Evolutionary conservation across 768 basidiomycete species (phyloP).

Genomic region (Lactarius hengduanensis): DNA sequence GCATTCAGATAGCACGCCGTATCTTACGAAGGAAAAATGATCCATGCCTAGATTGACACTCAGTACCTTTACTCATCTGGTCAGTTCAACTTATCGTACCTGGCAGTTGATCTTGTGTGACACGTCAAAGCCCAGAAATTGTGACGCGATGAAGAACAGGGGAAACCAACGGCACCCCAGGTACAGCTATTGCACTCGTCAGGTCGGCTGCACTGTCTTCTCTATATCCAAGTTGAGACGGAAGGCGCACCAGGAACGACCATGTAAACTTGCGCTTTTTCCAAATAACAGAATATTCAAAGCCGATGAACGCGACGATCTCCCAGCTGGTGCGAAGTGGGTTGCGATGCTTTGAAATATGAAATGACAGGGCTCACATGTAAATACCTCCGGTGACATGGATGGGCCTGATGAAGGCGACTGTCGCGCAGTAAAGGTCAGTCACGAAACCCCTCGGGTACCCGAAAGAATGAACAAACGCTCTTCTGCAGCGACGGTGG

Average conservation of each 20-base stretch:
- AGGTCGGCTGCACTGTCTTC: neutral
- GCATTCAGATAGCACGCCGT: neutral
- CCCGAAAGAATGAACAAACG: neutral
- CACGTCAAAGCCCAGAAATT: constrained; percentile 5
- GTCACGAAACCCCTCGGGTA: neutral
- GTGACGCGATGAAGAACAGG: neutral
- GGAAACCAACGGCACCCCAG: constrained; percentile 21
- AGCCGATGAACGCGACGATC: constrained; percentile 13
- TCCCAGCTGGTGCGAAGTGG: constrained; percentile 17
- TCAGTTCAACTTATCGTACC: neutral
- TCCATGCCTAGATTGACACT: constrained; percentile 12
- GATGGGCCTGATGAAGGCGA: constrained; percentile 10
- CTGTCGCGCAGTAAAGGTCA: neutral
- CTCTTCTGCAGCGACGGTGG: neutral
- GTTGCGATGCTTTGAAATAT: too few species aligned
- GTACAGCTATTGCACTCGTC: constrained; percentile 9
- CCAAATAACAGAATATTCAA: constrained; percentile 15
- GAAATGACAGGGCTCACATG: constrained; percentile 11
- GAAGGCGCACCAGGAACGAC: constrained; percentile 18
- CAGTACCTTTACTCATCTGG: neutral
- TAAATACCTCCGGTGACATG: constrained; percentile 23
- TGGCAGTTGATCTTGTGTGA: constrained; percentile 4
- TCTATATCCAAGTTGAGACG: neutral
- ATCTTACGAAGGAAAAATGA: constrained; percentile 18
- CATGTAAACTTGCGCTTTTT: constrained; percentile 19